A percentile compares a stretch with the other conserved stretches of the same genome.
These are phyloP conservation scores for Fraxinus sp. DNA, from an alignment of 305 asterid genomes.

Conservation along the genomic window DNA sequence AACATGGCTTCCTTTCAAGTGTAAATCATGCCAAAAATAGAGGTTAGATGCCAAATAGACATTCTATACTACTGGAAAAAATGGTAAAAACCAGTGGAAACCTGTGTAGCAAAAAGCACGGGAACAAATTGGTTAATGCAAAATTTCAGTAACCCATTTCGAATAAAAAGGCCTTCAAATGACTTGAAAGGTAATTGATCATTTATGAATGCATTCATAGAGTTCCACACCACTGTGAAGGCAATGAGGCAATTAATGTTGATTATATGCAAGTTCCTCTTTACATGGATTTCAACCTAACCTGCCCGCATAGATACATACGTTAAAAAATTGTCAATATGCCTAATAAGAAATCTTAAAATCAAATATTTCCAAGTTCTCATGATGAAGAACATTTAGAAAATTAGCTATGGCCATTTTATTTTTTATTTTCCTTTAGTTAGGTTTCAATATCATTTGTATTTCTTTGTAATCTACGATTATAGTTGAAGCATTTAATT, in stretches of 20 bases:
- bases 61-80: neutral
- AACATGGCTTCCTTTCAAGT: neutral
- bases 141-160: neutral
- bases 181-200: constrained; percentile 10
- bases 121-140: neutral
- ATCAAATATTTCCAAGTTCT: neutral
- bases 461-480: neutral
- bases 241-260: neutral
- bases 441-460: constrained; percentile 5
- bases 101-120: neutral
- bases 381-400: neutral
- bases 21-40: neutral
- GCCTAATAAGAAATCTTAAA: constrained; percentile 8
- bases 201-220: constrained; percentile 1
- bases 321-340: neutral
- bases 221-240: neutral
- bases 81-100: neutral
- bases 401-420: neutral
- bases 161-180: constrained; percentile 1
- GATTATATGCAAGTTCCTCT: constrained; percentile 3
- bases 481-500: constrained; percentile 16
- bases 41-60: neutral
- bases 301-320: neutral
- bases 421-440: neutral
- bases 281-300: neutral